A percentile compares a stretch with the other conserved stretches of the same genome.
Conservation (phyloP, 1,284 basidiomycete genomes). For the Agroathelia rolfsii region DNA sequence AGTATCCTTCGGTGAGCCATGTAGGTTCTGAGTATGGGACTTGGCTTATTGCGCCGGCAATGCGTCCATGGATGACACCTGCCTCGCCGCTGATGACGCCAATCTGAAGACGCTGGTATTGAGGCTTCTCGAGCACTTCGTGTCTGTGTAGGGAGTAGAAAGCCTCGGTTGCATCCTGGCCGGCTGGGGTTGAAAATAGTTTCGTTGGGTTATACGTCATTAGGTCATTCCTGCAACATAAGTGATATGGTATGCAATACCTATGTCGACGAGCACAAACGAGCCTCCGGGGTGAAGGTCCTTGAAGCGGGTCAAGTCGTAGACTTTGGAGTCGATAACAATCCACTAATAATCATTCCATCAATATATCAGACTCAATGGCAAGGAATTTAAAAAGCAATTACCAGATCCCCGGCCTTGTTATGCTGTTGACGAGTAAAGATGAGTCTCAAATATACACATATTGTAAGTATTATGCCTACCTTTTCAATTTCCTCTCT, state of each 20-base stretch:
- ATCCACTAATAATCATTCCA: slow-evolving; percentile 48
- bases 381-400: slow-evolving; percentile 10
- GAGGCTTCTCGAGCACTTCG: slow-evolving; percentile 56
- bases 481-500: slow-evolving; percentile 31
- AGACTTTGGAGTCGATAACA: slow-evolving; percentile 77
- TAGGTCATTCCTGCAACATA: no score
- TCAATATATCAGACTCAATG: not conserved
- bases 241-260: no score
- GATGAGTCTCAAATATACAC: no score
- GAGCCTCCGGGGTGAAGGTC: slow-evolving; percentile 76
- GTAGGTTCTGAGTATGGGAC: slow-evolving; percentile 68
- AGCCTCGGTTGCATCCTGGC: slow-evolving; percentile 60
- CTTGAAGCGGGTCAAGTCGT: slow-evolving; percentile 70
- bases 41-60: slow-evolving; percentile 38
- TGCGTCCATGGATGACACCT: slow-evolving; percentile 32
- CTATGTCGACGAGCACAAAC: slow-evolving; percentile 61
- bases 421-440: no score
- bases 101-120: slow-evolving; percentile 50
- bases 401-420: slow-evolving; percentile 47
- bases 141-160: slow-evolving; percentile 68
- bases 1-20: slow-evolving; percentile 55
- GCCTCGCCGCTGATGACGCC: slow-evolving; percentile 48
- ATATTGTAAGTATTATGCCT: slow-evolving; percentile 19
- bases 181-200: slow-evolving; percentile 39
- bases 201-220: no score